Base-by-base conservation (phyloP, 257 asterid genomes). In the Striga asiatica region DNA sequence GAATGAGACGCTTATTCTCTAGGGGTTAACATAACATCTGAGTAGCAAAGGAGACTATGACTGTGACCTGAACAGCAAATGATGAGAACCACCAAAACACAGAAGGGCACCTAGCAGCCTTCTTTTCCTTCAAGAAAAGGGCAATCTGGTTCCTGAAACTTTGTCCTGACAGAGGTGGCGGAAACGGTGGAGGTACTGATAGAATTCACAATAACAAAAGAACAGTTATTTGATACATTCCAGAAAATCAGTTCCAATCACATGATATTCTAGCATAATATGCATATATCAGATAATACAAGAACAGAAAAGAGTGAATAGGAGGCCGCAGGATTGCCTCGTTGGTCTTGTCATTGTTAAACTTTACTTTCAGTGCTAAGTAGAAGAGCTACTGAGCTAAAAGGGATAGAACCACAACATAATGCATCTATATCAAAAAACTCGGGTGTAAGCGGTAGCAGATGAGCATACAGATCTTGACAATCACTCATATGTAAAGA, bases 121-220 rank as follows among this genome's bases (percentile, higher is more conserved):
- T 68, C 74, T 78, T 92, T 67, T 84, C 85, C 74, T 79, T 82
- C 74, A 35, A 68, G 71, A 88, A 92, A 65, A 73, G 64, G 45
- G 77, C 13, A 65, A 88, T 21, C 69, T 92, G 97, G 57, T 74
- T 78, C 54, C 62, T 66, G 71, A 72, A 46, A 73, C 85, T 79
- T 66, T 74, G 66, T 76, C 80, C 85, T 66, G 95, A 88, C 74
- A 71, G 67, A 71, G 86, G 91, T 53, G 89, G 93, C 61, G 95
- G 95, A 60, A 84, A 81, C 56, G 88, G 95, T 67, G 79, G 95
- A 57, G 95, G 95, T 81, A 92, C 97, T 92, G 66, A 62, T 56
- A 66, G 66, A 64, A 65, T 53, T 50, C 75, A 78, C 54, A 50
- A 37, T n/a, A 70, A 56, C 55, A 50, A 60, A 61, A 50, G 4